Percentiles rank a stretch among this genome's conserved stretches.
Conservation (phyloP, 2,329 filamentous ascomycete genomes). For the Helicocarpus griseus region DNA sequence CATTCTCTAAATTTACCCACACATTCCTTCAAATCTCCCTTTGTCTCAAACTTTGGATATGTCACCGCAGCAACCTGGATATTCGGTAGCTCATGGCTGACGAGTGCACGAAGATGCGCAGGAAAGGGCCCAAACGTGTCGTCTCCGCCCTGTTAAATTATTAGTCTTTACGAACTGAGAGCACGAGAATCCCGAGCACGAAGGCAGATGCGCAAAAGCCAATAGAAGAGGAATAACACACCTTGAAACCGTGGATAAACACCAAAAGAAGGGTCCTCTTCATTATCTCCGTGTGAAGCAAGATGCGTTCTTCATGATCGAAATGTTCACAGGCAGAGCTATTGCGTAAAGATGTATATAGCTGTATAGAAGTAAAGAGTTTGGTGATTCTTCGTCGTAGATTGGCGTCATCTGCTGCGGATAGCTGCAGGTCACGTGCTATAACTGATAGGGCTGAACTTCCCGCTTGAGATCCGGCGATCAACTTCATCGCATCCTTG, state of each 20-base stretch:
- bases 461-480: neutral
- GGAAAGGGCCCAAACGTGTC: constrained; percentile 41
- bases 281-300: constrained; percentile 22
- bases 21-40: constrained; percentile 37
- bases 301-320: constrained; percentile 10
- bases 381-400: neutral
- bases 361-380: neutral
- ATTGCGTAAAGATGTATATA: neutral
- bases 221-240: constrained; percentile 15
- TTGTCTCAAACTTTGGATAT: constrained; percentile 42
- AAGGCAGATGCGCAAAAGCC: constrained; percentile 1
- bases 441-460: neutral
- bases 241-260: constrained; percentile 42
- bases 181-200: neutral
- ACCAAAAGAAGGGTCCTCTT: constrained; percentile 38
- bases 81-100: constrained; percentile 34
- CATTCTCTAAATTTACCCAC: constrained; percentile 40
- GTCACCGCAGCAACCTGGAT: constrained; percentile 32
- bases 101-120: constrained; percentile 31
- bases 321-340: neutral
- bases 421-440: neutral
- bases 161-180: constrained; percentile 3
- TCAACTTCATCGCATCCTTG: too few relatives aligned
- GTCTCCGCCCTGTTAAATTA: constrained; percentile 33
- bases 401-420: neutral